Evolutionary conservation across 2,329 filamentous ascomycete genomes (phyloP).

Genomic region (Fusarium sp.): DNA sequence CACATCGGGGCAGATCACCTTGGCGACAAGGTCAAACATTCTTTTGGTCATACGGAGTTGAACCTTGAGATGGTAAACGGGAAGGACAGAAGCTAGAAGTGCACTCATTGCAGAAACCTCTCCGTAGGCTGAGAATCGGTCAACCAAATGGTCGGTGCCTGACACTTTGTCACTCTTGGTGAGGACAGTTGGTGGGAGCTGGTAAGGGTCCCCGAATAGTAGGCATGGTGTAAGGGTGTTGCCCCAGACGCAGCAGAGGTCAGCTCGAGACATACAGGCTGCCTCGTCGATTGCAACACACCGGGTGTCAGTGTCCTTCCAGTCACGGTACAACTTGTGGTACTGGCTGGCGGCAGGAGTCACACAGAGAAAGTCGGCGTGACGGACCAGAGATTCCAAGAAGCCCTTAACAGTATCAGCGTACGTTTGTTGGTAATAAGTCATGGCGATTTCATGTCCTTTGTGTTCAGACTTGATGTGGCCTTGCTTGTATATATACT

Average conservation of each 20-base stretch:
- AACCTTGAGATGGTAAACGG: not conserved
- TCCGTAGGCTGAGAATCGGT: not conserved
- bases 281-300: not conserved
- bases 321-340: not conserved
- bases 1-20: too few species aligned
- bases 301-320: fast-evolving
- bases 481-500: too few species aligned
- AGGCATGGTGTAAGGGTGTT: not conserved
- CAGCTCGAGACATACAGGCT: not conserved
- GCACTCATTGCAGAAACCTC: not conserved
- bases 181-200: not conserved
- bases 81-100: not conserved
- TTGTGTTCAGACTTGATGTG: too few species aligned
- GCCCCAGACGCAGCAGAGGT: not conserved
- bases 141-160: not conserved
- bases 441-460: too few species aligned
- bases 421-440: not conserved
- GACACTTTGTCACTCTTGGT: not conserved
- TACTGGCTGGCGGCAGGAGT: not conserved
- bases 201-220: not conserved
- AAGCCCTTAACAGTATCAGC: not conserved
- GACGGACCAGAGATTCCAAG: too few species aligned
- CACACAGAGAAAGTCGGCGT: too few species aligned
- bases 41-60: not conserved
- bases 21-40: not conserved